Conservation (phyloP, 2,329 filamentous ascomycete genomes). For the Coniochaeta hoffmannii region DNA sequence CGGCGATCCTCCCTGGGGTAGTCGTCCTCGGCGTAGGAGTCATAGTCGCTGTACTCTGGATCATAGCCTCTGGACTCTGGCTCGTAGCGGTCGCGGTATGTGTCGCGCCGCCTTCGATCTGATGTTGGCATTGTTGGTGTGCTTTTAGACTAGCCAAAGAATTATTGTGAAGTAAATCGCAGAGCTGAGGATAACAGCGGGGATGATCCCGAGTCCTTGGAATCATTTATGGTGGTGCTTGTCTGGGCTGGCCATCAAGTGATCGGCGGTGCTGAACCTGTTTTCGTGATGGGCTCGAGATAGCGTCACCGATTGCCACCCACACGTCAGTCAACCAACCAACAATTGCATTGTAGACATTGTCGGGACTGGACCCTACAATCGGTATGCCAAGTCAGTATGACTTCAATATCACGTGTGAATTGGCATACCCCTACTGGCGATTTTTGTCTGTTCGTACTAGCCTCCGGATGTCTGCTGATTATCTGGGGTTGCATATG, state of each 20-base stretch:
- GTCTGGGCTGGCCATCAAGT: not conserved
- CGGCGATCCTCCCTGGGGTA: not conserved
- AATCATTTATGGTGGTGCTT: not conserved
- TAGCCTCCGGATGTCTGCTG: too few relatives aligned
- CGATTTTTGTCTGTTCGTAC: too few relatives aligned
- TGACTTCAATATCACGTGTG: not conserved
- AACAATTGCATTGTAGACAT: too few relatives aligned
- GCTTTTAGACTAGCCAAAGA: not conserved
- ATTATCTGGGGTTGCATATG: too few relatives aligned
- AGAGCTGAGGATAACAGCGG: not conserved
- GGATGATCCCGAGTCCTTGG: not conserved
- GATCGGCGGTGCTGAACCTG: not conserved
- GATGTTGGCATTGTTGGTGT: not conserved
- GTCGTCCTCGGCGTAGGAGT: not conserved
- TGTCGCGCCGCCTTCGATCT: not conserved
- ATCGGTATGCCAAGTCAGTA: not conserved
- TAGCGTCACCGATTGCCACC: slow-evolving; percentile 6
- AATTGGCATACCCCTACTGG: too few relatives aligned
- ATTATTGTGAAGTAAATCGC: too few relatives aligned
- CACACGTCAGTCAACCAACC: slow-evolving; percentile 17
- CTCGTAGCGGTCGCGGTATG: not conserved
- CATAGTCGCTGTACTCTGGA: not conserved
- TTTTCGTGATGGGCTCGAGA: not conserved
- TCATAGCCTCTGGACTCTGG: not conserved
- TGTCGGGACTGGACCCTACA: not conserved